A percentile compares a stretch with the other conserved stretches of the same genome.
phyloP scores from a whole-genome alignment of 345 rosid species.

The Chamaenerion angustifolium region DNA sequence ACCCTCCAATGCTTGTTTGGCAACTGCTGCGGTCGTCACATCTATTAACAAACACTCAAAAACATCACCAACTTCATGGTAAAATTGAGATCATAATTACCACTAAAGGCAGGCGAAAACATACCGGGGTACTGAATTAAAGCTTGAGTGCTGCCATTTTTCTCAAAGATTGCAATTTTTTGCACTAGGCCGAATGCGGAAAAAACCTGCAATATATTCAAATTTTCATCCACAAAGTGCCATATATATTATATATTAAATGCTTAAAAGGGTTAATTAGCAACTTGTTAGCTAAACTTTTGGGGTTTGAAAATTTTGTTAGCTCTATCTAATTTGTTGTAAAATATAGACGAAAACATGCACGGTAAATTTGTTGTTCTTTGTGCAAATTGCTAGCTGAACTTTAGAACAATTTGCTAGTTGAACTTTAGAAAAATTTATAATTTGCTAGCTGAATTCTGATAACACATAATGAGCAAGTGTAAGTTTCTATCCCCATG shows the following conservation, averaged over 20 bases:
- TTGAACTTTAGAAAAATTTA: too few relatives aligned
- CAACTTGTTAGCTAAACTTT: too few relatives aligned
- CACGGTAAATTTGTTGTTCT: too few relatives aligned
- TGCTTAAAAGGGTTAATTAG: background rate
- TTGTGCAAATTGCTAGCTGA: too few relatives aligned
- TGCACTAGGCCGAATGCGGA: slow-evolving; percentile 82
- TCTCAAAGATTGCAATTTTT: slow-evolving; percentile 93
- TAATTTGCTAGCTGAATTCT: too few relatives aligned
- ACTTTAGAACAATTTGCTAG: too few relatives aligned
- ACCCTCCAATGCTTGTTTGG: slow-evolving; percentile 90
- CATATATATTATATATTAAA: too few relatives aligned
- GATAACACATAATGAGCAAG: too few relatives aligned
- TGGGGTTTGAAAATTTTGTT: too few relatives aligned
- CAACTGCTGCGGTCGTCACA: slow-evolving; percentile 61
- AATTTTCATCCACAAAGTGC: slow-evolving; percentile 2
- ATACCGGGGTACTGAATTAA: slow-evolving; percentile 81
- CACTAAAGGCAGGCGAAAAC: slow-evolving; percentile 1
- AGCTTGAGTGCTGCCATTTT: slow-evolving; percentile 94
- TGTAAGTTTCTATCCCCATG: too few relatives aligned
- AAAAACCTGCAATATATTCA: slow-evolving; percentile 41
- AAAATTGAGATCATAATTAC: background rate
- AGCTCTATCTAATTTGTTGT: too few relatives aligned
- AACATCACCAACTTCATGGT: background rate
- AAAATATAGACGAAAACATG: too few relatives aligned
- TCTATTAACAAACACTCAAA: slow-evolving; percentile 30